These are phyloP conservation scores for Hyphopichia homilentoma DNA, from an alignment of 805 yeast species.

Conservation along the genomic window DNA sequence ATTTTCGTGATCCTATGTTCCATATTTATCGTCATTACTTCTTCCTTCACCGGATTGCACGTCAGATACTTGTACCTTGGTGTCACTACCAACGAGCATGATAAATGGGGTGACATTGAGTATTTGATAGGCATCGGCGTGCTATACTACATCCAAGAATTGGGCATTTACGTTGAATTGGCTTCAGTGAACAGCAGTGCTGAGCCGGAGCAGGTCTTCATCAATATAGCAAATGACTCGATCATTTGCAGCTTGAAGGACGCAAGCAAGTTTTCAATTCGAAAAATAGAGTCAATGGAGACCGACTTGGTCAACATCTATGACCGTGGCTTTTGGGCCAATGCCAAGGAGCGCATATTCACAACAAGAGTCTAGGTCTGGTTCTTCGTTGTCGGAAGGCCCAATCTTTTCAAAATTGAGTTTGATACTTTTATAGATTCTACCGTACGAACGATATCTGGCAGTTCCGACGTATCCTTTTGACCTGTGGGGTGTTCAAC, in stretches of 20 bases:
- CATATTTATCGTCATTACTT: conserved; percentile 33
- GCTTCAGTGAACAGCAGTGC: conserved; percentile 8
- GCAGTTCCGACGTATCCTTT: background rate
- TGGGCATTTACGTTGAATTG: conserved; percentile 20
- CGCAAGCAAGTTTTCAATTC: conserved; percentile 7
- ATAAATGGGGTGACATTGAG: conserved; percentile 67
- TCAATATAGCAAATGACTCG: conserved; percentile 23
- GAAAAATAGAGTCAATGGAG: conserved; percentile 20
- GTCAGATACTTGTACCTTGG: conserved; percentile 55
- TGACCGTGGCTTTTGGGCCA: conserved; percentile 46
- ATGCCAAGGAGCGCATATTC: conserved; percentile 31
- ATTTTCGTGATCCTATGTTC: conserved; percentile 37
- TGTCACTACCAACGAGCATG: conserved; percentile 70
- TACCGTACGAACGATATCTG: background rate
- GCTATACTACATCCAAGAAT: conserved; percentile 20
- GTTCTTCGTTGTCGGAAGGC: background rate
- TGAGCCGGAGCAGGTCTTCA: conserved; percentile 18
- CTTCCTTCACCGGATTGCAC: conserved; percentile 42
- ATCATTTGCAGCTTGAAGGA: conserved; percentile 16
- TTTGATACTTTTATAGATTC: background rate
- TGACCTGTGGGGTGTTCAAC: background rate
- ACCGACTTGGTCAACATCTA: conserved; percentile 41
- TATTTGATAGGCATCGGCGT: conserved; percentile 31
- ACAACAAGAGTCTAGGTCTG: background rate
- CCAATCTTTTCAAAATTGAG: conserved; percentile 1